Evolutionary conservation across 2,329 filamentous ascomycete species (phyloP).

Genomic region (Neophaeococcomyces aloes): DNA sequence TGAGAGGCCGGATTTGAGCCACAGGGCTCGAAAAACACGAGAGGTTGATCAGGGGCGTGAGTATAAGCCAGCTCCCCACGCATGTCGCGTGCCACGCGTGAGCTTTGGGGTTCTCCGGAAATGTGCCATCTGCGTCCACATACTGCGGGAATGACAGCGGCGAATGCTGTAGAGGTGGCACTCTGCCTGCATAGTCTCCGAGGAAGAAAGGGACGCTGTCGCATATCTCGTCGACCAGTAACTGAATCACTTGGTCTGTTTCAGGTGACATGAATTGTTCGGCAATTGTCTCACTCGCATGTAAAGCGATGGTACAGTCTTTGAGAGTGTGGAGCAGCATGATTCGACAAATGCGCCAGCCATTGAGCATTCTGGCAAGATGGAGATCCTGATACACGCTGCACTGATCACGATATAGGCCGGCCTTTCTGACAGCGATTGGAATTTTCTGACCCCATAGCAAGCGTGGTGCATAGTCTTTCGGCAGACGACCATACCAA

Average conservation of each 20-base stretch:
- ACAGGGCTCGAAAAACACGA: slow-evolving; percentile 19
- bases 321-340: slow-evolving; percentile 18
- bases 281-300: background rate
- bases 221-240: slow-evolving; percentile 16
- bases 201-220: slow-evolving; percentile 18
- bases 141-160: slow-evolving; percentile 14
- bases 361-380: slow-evolving; percentile 11
- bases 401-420: slow-evolving; percentile 19
- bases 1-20: slow-evolving; percentile 15
- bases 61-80: slow-evolving; percentile 19
- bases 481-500: slow-evolving; percentile 16
- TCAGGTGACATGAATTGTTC: background rate
- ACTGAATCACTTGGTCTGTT: slow-evolving; percentile 16
- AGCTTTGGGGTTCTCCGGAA: slow-evolving; percentile 8
- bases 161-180: slow-evolving; percentile 14
- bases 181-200: slow-evolving; percentile 16
- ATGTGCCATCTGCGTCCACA: slow-evolving; percentile 6
- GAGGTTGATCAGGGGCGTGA: slow-evolving; percentile 15
- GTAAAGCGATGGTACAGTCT: slow-evolving; percentile 8
- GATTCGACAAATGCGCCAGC: slow-evolving; percentile 13
- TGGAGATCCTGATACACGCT: slow-evolving; percentile 17
- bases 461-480: slow-evolving; percentile 14
- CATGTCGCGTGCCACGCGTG: slow-evolving; percentile 14
- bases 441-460: slow-evolving; percentile 14
- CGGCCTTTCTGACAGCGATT: slow-evolving; percentile 15